These are phyloP conservation scores for Talaromyces marneffei DNA, from an alignment of 2,329 filamentous ascomycete species.

Conservation along the genomic window DNA sequence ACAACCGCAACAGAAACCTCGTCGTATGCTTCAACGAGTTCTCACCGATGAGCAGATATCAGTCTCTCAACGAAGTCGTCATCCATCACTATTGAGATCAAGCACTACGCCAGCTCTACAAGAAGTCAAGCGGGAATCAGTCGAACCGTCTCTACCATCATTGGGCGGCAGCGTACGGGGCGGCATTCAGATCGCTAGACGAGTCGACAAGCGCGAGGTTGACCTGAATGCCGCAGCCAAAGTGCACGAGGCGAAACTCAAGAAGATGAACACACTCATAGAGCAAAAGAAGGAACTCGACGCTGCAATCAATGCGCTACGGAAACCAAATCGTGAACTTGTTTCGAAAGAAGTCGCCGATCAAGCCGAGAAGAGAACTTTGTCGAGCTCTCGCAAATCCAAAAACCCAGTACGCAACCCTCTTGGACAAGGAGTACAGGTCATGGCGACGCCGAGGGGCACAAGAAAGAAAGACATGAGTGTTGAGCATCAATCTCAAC, in stretches of 20 bases:
- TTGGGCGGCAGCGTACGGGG: constrained; percentile 34
- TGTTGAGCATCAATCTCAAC: constrained; percentile 19
- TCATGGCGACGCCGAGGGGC: constrained; percentile 44
- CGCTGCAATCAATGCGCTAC: constrained; percentile 42
- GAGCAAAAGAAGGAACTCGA: constrained; percentile 46
- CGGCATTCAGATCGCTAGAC: constrained; percentile 41
- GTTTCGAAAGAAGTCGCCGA: constrained; percentile 43
- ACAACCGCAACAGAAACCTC: constrained; percentile 20
- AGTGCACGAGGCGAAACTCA: constrained; percentile 41
- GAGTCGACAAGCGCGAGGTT: constrained; percentile 45
- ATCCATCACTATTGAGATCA: constrained; percentile 38
- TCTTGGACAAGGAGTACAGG: constrained; percentile 41
- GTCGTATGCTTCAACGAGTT: constrained; percentile 41
- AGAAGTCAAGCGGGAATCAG: constrained; percentile 36
- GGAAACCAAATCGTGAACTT: constrained; percentile 44
- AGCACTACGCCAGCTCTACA: constrained; percentile 38
- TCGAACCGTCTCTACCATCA: constrained; percentile 36
- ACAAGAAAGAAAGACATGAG: constrained; percentile 30
- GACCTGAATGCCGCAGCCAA: constrained; percentile 43
- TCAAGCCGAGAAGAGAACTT: constrained; percentile 34
- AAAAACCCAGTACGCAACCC: constrained; percentile 40
- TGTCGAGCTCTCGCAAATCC: constrained; percentile 30
- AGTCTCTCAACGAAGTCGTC: constrained; percentile 25
- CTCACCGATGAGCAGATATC: constrained; percentile 40
- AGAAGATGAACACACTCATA: constrained; percentile 40